Base-by-base conservation (phyloP, 176 grass and related monocot genomes). In the Musa itinerans region DNA sequence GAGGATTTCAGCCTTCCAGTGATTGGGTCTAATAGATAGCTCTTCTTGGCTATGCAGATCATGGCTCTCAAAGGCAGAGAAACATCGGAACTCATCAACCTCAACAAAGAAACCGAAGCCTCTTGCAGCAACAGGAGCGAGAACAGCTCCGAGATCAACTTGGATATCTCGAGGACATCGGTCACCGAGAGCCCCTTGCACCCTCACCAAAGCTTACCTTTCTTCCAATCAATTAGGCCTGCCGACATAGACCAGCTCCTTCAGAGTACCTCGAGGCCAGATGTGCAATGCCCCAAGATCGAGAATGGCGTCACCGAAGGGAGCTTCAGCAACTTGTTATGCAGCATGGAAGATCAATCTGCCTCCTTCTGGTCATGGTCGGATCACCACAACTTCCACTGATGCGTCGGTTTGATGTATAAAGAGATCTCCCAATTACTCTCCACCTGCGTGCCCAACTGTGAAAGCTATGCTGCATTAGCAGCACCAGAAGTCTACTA, bases 321-420 rank as follows among this genome's bases (percentile, higher is more conserved):
- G 8, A 78, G 71, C 63, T 77, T 86, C 53, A 71, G 79, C 76
- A 86, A 76, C 58, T 75, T 86, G 61, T 74, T 97, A 15, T 93
- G 93, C 78, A 87, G 83, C 64, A 88, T 93, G 76, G 93, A 97
- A 68, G 93, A 97, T 72, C 87, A 87, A 27, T 82, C 93, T 21
- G 81, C 86, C 57, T 61, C 57, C 0, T 97, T 97, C 84, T 97
- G 93, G 93, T 67, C 90, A 14, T 97, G 93, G 93, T 50, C 93
- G 1, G 93, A 97, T 69, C 88, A 97, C 79, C 87, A 86, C 76
- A 87, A 90, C 43, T 97, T 97, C 85, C 88, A 97, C 73, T 96
- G 86, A 92, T 73, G 2, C 17, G 9, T 61, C 53, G 13, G 11
- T 54, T 54, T 54, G 11, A 56, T 56, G 54, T 56, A 56, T 56